Conservation (phyloP, 2,329 filamentous ascomycete species). For the Colletotrichum chlorophyti region DNA sequence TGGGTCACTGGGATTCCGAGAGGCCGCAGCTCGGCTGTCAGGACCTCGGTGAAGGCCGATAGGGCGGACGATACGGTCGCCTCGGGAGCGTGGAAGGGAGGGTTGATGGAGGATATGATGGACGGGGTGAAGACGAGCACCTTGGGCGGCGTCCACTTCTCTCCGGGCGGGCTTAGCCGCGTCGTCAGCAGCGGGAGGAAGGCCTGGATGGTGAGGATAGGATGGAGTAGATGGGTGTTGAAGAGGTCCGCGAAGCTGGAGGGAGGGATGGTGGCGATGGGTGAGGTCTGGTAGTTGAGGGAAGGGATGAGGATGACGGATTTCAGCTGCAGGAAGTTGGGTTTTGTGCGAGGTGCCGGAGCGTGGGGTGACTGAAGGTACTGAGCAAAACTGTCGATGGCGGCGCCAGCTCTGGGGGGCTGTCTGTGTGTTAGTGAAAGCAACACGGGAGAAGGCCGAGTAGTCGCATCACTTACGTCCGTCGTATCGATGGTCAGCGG, state of each 20-base stretch:
- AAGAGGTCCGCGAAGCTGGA: constrained; percentile 88
- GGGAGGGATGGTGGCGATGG: constrained; percentile 84
- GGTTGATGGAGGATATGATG: constrained; percentile 80
- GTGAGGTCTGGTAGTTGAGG: constrained; percentile 79
- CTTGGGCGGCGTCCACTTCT: constrained; percentile 64
- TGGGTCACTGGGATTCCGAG: constrained; percentile 82
- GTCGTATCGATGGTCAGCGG: constrained; percentile 84
- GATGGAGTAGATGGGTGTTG: constrained; percentile 89
- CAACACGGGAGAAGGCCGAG: background rate
- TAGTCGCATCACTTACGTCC: constrained; percentile 61
- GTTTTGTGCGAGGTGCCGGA: constrained; percentile 76
- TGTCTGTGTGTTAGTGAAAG: constrained; percentile 39
- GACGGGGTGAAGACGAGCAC: constrained; percentile 81
- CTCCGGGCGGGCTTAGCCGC: constrained; percentile 59
- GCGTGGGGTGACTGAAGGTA: constrained; percentile 78
- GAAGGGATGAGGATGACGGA: constrained; percentile 86
- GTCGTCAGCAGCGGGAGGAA: constrained; percentile 82
- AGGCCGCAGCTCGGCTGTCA: constrained; percentile 79
- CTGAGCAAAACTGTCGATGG: constrained; percentile 74
- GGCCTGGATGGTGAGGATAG: constrained; percentile 85
- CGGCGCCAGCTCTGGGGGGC: constrained; percentile 72
- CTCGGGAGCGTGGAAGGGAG: constrained; percentile 85
- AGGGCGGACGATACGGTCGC: constrained; percentile 85
- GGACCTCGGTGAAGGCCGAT: constrained; percentile 82
- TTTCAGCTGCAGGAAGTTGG: constrained; percentile 78